A percentile compares a stretch with the other conserved stretches of the same genome.
Evolutionary conservation across 2,329 filamentous ascomycete genomes (phyloP).

Genomic region (Macrophomina tecta): DNA sequence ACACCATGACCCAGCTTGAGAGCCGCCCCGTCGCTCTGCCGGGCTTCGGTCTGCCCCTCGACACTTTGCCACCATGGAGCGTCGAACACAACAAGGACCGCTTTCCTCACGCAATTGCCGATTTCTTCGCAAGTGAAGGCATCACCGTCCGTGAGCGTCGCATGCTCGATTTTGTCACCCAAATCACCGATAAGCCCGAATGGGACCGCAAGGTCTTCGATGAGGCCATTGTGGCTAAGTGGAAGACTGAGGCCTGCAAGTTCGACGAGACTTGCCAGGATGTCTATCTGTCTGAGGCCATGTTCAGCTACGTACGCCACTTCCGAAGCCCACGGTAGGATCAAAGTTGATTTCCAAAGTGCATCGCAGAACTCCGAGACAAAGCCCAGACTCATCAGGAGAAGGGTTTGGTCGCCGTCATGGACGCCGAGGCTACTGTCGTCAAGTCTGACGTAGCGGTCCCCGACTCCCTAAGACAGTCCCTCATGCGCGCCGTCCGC

Average conservation of each 20-base stretch:
- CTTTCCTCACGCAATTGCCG: slow-evolving; percentile 44
- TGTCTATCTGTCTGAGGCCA: slow-evolving; percentile 5
- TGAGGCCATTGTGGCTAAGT: slow-evolving; percentile 38
- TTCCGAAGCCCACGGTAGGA: neutral
- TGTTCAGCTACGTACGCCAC: slow-evolving; percentile 8
- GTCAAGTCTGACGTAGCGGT: slow-evolving; percentile 62
- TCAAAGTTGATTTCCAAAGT: neutral
- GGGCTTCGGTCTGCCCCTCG: slow-evolving; percentile 43
- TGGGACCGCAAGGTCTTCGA: slow-evolving; percentile 51
- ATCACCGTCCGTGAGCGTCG: slow-evolving; percentile 46
- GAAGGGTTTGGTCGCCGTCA: slow-evolving; percentile 50
- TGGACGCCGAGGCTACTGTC: slow-evolving; percentile 54
- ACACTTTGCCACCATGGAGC: slow-evolving; percentile 35
- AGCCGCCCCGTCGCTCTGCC: slow-evolving; percentile 30
- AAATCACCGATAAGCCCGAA: slow-evolving; percentile 47
- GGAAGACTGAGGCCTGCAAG: slow-evolving; percentile 38
- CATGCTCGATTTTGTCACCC: slow-evolving; percentile 49
- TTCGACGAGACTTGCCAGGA: neutral
- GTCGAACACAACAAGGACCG: slow-evolving; percentile 30
- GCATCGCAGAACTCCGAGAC: slow-evolving; percentile 55
- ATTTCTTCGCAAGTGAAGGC: slow-evolving; percentile 27
- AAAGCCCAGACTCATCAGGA: slow-evolving; percentile 56
- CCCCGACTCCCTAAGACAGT: slow-evolving; percentile 44
- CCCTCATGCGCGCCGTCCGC: slow-evolving; percentile 53
- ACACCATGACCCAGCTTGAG: neutral